phyloP scores from a whole-genome alignment of 441 rosid species.

The Erodium moschatum region DNA sequence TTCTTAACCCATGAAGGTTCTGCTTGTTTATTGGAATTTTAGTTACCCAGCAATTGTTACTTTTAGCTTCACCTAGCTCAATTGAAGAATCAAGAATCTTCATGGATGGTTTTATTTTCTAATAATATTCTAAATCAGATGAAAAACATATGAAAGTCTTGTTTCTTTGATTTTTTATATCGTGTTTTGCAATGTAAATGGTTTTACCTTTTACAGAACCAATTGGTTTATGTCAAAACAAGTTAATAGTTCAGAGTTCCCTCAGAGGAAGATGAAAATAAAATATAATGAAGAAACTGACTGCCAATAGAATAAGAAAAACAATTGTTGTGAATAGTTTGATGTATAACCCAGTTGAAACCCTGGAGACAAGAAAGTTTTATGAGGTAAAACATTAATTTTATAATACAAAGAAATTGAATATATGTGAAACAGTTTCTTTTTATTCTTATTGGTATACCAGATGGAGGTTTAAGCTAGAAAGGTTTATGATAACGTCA shows the following conservation, averaged over 20 bases:
- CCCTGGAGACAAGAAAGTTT: not conserved
- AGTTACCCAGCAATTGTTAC: not conserved
- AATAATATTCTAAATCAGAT: not conserved
- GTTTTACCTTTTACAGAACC: not conserved
- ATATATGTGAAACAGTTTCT: not conserved
- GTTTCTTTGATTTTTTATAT: not conserved
- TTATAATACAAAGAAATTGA: not conserved
- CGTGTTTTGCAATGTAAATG: not conserved
- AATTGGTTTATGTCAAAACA: slow-evolving; percentile 2
- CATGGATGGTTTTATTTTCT: not conserved
- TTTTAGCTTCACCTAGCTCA: not conserved
- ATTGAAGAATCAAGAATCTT: slow-evolving; percentile 6
- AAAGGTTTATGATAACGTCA: not conserved
- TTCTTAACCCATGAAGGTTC: not conserved
- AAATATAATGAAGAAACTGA: not conserved
- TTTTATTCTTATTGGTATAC: slow-evolving; percentile 2
- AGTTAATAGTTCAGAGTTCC: not conserved
- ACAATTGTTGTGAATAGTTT: not conserved
- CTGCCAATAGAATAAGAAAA: not conserved
- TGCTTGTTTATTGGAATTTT: slow-evolving; percentile 2
- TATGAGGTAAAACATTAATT: not conserved
- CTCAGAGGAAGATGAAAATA: slow-evolving; percentile 1
- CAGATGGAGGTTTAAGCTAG: slow-evolving; percentile 10
- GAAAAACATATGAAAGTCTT: not conserved
- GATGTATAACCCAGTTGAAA: slow-evolving; percentile 12